A percentile compares a stretch with the other conserved stretches of the same genome.
Evolutionary conservation across 768 basidiomycete species (phyloP).

Genomic region (Amylocystis lapponica): DNA sequence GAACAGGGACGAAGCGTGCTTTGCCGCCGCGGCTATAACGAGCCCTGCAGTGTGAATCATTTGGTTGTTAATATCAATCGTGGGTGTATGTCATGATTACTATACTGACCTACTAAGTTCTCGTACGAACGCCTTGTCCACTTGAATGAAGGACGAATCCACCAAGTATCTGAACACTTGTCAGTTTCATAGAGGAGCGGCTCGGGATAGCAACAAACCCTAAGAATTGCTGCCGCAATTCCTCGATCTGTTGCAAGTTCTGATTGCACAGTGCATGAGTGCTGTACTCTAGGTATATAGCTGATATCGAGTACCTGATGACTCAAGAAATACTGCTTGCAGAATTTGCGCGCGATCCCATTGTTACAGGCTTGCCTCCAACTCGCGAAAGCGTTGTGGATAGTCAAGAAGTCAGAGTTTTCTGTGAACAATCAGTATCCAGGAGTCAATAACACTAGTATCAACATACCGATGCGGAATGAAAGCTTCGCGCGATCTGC

Average conservation of each 20-base stretch:
- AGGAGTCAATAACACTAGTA: background rate
- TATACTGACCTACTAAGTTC: conserved; percentile 59
- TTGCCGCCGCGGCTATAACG: conserved; percentile 71
- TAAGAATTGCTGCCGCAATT: conserved; percentile 75
- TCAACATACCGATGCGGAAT: conserved; percentile 67
- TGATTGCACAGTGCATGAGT: too few species aligned
- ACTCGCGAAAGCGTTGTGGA: conserved; percentile 83
- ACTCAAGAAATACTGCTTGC: conserved; percentile 73
- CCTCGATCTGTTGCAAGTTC: conserved; percentile 95
- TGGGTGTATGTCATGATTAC: background rate
- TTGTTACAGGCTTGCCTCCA: conserved; percentile 80
- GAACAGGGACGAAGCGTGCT: conserved; percentile 72
- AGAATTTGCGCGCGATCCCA: conserved; percentile 64
- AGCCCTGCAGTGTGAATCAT: conserved; percentile 37
- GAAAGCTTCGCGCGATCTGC: conserved; percentile 78
- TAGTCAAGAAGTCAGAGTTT: conserved; percentile 91
- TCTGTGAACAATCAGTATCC: conserved; percentile 39
- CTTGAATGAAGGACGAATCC: conserved; percentile 80
- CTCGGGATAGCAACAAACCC: conserved; percentile 12
- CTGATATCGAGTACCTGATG: conserved; percentile 51
- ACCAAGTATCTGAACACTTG: conserved; percentile 63
- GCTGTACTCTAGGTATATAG: too few species aligned
- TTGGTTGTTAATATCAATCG: background rate
- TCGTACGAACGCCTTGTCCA: conserved; percentile 55
- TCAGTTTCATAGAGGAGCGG: too few species aligned